phyloP scores from a whole-genome alignment of 768 basidiomycete species.

The Mycena floridula region DNA sequence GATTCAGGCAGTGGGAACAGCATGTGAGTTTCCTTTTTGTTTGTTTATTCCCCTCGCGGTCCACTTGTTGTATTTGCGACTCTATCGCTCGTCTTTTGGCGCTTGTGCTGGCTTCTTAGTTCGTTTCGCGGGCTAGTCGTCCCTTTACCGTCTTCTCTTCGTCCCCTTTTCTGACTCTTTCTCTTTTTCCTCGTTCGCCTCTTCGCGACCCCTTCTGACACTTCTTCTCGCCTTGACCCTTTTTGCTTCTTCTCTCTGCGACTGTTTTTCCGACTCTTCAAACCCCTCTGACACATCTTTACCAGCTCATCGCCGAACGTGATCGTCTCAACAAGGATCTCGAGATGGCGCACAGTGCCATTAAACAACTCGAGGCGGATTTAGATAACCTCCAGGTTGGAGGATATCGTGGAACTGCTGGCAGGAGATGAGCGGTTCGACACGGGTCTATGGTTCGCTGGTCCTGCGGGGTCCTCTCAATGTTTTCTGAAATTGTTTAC shows the following conservation, averaged over 20 bases:
- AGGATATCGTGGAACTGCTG: constrained; percentile 68
- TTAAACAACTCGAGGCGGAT: constrained; percentile 88
- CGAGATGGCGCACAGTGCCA: constrained; percentile 85
- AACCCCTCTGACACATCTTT: no score
- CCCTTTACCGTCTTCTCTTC: no score
- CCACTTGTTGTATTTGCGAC: no score
- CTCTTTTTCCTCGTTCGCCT: no score
- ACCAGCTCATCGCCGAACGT: constrained; percentile 92
- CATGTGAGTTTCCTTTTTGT: constrained; percentile 54
- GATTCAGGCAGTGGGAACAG: constrained; percentile 99
- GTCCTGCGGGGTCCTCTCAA: not conserved
- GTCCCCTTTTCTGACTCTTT: no score
- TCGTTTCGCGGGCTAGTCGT: no score
- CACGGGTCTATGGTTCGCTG: not conserved
- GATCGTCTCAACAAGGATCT: constrained; percentile 99
- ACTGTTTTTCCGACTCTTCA: no score
- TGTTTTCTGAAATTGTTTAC: not conserved
- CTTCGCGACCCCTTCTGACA: no score
- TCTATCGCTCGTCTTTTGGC: no score
- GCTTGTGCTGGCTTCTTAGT: no score
- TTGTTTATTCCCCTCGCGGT: constrained; percentile 1
- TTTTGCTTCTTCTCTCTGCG: no score
- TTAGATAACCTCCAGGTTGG: constrained; percentile 86
- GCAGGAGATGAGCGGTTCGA: constrained; percentile 44
- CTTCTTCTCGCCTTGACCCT: constrained; percentile 12